phyloP scores from a whole-genome alignment of 2,329 filamentous ascomycete species.

The Claviceps capensis region DNA sequence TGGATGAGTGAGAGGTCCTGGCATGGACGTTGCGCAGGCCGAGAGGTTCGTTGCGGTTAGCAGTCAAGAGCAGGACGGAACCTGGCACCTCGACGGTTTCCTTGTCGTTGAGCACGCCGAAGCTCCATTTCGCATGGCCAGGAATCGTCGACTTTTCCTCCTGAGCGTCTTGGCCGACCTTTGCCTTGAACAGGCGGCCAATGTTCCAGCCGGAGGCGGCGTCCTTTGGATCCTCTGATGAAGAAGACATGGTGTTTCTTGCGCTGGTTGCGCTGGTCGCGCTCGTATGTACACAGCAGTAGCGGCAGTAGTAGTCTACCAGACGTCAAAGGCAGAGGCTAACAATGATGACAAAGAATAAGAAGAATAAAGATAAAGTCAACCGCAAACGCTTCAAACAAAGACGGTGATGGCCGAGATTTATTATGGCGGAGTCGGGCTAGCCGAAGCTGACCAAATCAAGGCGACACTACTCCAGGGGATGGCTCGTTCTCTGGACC shows the following conservation, averaged over 20 bases:
- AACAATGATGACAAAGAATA: not conserved
- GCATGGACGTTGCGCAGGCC: slow-evolving; percentile 6
- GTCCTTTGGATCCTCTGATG: slow-evolving; percentile 1
- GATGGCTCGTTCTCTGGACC: not conserved
- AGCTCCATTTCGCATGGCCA: slow-evolving; percentile 6
- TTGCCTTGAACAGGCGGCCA: not conserved
- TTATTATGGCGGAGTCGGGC: not conserved
- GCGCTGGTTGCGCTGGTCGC: not conserved
- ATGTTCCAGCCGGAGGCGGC: not conserved
- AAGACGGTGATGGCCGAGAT: not conserved
- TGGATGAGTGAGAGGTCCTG: slow-evolving; percentile 27
- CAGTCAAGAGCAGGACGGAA: slow-evolving; percentile 9
- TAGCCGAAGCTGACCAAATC: not conserved
- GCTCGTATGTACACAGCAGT: not conserved
- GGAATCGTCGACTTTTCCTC: not conserved
- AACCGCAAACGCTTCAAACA: not conserved
- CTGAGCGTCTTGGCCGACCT: not conserved
- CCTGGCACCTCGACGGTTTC: slow-evolving; percentile 7
- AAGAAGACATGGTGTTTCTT: slow-evolving; percentile 1
- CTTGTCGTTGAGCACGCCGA: slow-evolving; percentile 7
- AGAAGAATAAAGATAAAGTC: not conserved
- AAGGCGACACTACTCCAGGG: not conserved
- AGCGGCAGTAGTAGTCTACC: not conserved
- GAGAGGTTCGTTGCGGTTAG: slow-evolving; percentile 9
- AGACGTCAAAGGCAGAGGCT: no score